Conservation (phyloP, 106 monocot genomes). For the Hemerocallis citrina region DNA sequence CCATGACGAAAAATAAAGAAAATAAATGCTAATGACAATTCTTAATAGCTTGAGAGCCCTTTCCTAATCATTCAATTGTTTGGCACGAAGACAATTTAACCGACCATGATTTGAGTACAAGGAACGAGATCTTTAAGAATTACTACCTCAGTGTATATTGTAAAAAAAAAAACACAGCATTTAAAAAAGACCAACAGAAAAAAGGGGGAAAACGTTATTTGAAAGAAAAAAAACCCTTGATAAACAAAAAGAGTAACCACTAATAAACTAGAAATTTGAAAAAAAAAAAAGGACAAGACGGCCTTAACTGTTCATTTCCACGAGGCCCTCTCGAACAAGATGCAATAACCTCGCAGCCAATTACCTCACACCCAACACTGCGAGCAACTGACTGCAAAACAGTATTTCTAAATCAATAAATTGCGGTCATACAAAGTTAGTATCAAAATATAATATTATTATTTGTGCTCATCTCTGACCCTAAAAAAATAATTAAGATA, state of each 20-base stretch:
- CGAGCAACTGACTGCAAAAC: conserved; percentile 67
- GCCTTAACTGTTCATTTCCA: conserved; percentile 80
- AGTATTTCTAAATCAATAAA: conserved; percentile 1
- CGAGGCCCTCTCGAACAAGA: conserved; percentile 57
- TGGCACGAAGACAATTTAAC: too few species aligned
- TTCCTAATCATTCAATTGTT: too few species aligned
- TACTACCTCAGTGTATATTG: background rate
- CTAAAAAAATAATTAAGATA: background rate
- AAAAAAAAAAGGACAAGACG: conserved; percentile 3
- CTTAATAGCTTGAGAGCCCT: too few species aligned
- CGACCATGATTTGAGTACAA: background rate
- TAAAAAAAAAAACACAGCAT: background rate
- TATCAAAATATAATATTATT: background rate
- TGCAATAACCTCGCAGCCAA: conserved; percentile 60
- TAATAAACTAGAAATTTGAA: background rate
- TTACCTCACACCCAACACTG: conserved; percentile 60
- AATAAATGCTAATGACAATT: too few species aligned
- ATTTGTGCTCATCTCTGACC: background rate
- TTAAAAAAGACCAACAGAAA: background rate
- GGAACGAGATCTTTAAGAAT: background rate
- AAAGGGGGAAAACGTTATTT: too few species aligned
- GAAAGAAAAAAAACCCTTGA: background rate
- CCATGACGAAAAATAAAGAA: too few species aligned
- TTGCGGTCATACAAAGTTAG: background rate
- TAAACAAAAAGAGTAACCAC: background rate